These are phyloP conservation scores for Fraxinus sp. DNA, from an alignment of 305 asterid genomes.

Conservation along the genomic window DNA sequence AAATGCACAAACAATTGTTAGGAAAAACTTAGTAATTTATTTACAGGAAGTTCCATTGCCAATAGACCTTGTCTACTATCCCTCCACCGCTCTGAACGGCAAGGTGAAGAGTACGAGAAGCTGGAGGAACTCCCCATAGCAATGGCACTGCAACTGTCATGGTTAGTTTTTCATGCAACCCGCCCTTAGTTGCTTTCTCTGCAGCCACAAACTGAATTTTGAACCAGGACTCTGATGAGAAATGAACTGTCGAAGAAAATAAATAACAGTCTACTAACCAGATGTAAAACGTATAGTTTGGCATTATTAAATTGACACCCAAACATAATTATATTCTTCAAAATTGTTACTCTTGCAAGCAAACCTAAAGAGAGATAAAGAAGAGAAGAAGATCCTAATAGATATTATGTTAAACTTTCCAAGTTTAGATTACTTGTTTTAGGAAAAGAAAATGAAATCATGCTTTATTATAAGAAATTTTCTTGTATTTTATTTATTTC, in stretches of 20 bases:
- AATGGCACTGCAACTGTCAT: slow-evolving; percentile 94
- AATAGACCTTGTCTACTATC: slow-evolving; percentile 83
- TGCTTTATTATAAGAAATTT: neutral
- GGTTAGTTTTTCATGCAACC: slow-evolving; percentile 77
- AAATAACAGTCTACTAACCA: neutral
- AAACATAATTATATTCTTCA: neutral
- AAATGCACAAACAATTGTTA: slow-evolving; percentile 40
- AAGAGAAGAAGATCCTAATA: neutral
- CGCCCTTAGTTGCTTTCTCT: slow-evolving; percentile 67
- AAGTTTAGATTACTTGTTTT: neutral
- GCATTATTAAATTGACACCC: neutral
- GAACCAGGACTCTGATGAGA: neutral
- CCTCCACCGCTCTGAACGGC: slow-evolving; percentile 92
- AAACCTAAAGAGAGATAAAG: neutral
- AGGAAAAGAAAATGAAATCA: no score
- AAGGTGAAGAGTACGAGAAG: slow-evolving; percentile 79
- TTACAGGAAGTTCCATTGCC: slow-evolving; percentile 94
- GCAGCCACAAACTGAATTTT: slow-evolving; percentile 67
- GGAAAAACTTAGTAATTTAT: slow-evolving; percentile 22
- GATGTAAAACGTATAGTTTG: neutral
- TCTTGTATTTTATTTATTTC: neutral
- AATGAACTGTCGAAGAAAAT: neutral
- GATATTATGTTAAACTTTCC: neutral
- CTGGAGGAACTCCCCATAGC: slow-evolving; percentile 97
- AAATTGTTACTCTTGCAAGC: neutral